A percentile compares a stretch with the other conserved stretches of the same genome.
These are phyloP conservation scores for Calonectria pauciramosa DNA, from an alignment of 2,329 filamentous ascomycete species.

Conservation along the genomic window DNA sequence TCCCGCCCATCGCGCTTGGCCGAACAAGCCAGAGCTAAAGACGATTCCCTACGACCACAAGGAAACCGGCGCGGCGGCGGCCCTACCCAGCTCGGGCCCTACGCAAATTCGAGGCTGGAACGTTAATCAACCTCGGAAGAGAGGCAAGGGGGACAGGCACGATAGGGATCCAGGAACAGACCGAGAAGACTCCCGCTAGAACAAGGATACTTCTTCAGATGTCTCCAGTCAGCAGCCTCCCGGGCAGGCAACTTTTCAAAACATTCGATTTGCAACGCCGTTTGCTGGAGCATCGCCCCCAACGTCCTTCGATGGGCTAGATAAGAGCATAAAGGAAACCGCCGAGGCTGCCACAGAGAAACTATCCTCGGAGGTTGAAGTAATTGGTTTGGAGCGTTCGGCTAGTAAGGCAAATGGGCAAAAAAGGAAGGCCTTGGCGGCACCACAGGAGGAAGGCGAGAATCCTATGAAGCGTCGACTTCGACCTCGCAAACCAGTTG, in stretches of 20 bases:
- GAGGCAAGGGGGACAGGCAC: conserved; percentile 51
- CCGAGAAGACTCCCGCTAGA: conserved; percentile 56
- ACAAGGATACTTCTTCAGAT: conserved; percentile 45
- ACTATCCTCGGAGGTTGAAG: not conserved
- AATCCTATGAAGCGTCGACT: conserved; percentile 38
- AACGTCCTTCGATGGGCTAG: not conserved
- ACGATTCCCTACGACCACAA: conserved; percentile 73
- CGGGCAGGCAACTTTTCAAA: conserved; percentile 33
- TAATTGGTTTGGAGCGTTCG: not conserved
- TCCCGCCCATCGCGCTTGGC: conserved; percentile 63
- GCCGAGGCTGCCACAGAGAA: not conserved
- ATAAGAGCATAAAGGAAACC: not conserved
- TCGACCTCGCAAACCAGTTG: conserved; percentile 36
- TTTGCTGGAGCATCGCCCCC: conserved; percentile 33
- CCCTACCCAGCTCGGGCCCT: conserved; percentile 68
- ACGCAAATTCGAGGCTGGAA: conserved; percentile 72
- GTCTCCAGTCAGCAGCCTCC: conserved; percentile 34
- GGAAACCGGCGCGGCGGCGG: conserved; percentile 68
- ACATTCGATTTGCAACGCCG: conserved; percentile 45
- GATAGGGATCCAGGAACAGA: conserved; percentile 51
- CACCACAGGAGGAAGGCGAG: conserved; percentile 22
- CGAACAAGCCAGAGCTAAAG: conserved; percentile 66
- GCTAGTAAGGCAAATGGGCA: not conserved
- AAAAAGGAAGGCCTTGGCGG: not conserved
- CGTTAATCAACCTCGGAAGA: conserved; percentile 56